These are phyloP conservation scores for Deinandra increscens DNA, from an alignment of 129 eudicot species.

Conservation along the genomic window DNA sequence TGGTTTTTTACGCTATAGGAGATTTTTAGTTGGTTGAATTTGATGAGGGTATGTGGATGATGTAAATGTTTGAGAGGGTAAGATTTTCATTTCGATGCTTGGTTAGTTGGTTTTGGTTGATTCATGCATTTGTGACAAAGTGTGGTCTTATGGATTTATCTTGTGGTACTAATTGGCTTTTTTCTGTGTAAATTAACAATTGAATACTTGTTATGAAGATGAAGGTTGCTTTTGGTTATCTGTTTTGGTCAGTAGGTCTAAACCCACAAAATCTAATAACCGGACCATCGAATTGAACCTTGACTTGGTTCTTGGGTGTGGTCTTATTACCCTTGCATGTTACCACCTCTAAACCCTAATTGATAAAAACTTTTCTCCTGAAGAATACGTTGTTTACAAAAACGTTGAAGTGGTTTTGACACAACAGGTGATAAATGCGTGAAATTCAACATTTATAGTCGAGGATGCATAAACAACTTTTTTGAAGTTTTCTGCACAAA, in stretches of 20 bases:
- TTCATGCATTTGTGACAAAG: constrained; percentile 21
- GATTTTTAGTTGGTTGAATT: constrained; percentile 38
- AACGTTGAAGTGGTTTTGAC: too few species aligned
- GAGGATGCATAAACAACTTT: constrained; percentile 76
- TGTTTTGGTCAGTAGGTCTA: background rate
- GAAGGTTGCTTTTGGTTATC: background rate
- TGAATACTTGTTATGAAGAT: constrained; percentile 8
- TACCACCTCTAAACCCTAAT: too few species aligned
- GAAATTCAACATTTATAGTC: constrained; percentile 60
- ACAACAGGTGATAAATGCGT: too few species aligned
- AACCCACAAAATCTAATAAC: too few species aligned
- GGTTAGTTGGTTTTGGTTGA: constrained; percentile 16
- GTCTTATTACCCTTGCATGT: too few species aligned
- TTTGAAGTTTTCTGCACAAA: constrained; percentile 75
- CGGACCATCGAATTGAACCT: too few species aligned
- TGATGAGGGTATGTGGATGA: constrained; percentile 48
- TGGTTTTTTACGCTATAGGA: constrained; percentile 19
- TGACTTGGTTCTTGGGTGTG: too few species aligned
- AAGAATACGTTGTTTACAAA: too few species aligned
- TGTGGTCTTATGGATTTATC: constrained; percentile 23
- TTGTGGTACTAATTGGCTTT: background rate
- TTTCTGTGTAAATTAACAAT: constrained; percentile 25
- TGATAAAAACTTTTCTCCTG: too few species aligned
- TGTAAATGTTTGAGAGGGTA: constrained; percentile 25
- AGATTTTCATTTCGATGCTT: constrained; percentile 4